Percentiles rank a stretch among this genome's conserved stretches.
Evolutionary conservation across 2,329 filamentous ascomycete genomes (phyloP).

Genomic region (Aureobasidium sp.): DNA sequence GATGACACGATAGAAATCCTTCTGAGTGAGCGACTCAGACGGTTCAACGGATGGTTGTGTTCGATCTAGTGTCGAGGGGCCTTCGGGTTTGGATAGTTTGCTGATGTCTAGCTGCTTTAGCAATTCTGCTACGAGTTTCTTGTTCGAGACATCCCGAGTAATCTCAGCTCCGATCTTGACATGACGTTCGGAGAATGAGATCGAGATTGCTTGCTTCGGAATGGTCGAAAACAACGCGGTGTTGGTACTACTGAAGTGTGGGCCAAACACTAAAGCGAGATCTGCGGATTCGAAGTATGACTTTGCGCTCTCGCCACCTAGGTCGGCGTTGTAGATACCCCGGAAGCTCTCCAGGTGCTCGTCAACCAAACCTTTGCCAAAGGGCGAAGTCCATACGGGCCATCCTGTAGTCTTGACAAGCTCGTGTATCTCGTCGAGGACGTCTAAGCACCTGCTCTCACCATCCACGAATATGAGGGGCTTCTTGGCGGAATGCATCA

Average conservation of each 20-base stretch:
- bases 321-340: slow-evolving; percentile 27
- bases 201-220: slow-evolving; percentile 17
- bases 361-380: slow-evolving; percentile 45
- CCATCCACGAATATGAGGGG: slow-evolving; percentile 77
- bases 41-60: not conserved
- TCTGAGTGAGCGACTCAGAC: slow-evolving; percentile 46
- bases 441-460: slow-evolving; percentile 60
- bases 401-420: slow-evolving; percentile 38
- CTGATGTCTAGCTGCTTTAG: slow-evolving; percentile 34
- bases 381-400: slow-evolving; percentile 41
- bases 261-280: slow-evolving; percentile 15
- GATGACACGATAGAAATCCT: slow-evolving; percentile 73
- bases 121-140: slow-evolving; percentile 17
- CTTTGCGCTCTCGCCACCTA: slow-evolving; percentile 15
- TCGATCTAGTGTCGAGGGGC: slow-evolving; percentile 26
- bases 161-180: slow-evolving; percentile 53
- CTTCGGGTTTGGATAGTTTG: slow-evolving; percentile 45
- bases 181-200: slow-evolving; percentile 47
- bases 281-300: slow-evolving; percentile 18
- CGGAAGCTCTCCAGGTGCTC: slow-evolving; percentile 38
- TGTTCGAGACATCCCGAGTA: slow-evolving; percentile 58
- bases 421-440: slow-evolving; percentile 35
- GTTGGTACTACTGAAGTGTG: slow-evolving; percentile 20
- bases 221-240: slow-evolving; percentile 23
- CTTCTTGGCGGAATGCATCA: slow-evolving; percentile 62